phyloP scores from a whole-genome alignment of 2,329 filamentous ascomycete species.

The Neonectria coccinea region DNA sequence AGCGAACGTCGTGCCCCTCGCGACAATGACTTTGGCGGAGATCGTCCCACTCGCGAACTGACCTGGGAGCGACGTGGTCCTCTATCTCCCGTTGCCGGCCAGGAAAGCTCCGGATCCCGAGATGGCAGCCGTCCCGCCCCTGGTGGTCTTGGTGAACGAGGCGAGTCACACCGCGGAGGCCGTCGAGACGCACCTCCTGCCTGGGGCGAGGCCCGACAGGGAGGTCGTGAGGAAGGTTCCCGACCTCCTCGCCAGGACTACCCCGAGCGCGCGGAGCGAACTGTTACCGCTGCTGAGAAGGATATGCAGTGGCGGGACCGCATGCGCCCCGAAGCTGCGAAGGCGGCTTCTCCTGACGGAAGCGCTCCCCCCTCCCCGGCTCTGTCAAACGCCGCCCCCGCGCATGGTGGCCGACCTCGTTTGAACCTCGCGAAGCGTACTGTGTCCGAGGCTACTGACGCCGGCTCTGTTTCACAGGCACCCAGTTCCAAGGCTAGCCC shows the following conservation, averaged over 20 bases:
- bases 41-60: conserved; percentile 75
- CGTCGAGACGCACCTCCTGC: conserved; percentile 78
- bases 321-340: conserved; percentile 85
- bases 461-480: conserved; percentile 61
- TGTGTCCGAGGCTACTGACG: conserved; percentile 76
- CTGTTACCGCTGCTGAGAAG: conserved; percentile 87
- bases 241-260: conserved; percentile 83
- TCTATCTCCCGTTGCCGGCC: conserved; percentile 76
- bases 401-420: conserved; percentile 75
- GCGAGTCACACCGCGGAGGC: conserved; percentile 70
- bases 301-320: conserved; percentile 93
- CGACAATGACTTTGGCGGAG: conserved; percentile 68
- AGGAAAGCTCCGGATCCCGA: conserved; percentile 62
- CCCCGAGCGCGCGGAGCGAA: conserved; percentile 75
- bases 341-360: conserved; percentile 76
- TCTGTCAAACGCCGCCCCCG: conserved; percentile 61
- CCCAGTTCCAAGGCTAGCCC: conserved; percentile 86
- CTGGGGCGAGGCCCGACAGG: conserved; percentile 80
- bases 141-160: conserved; percentile 67
- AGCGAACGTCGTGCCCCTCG: conserved; percentile 74
- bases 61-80: conserved; percentile 98
- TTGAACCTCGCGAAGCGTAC: conserved; percentile 93
- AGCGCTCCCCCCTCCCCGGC: conserved; percentile 82
- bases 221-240: conserved; percentile 81
- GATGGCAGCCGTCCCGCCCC: conserved; percentile 65